Base-by-base conservation (phyloP, 2,329 filamentous ascomycete genomes). In the Polychaeton citri region DNA sequence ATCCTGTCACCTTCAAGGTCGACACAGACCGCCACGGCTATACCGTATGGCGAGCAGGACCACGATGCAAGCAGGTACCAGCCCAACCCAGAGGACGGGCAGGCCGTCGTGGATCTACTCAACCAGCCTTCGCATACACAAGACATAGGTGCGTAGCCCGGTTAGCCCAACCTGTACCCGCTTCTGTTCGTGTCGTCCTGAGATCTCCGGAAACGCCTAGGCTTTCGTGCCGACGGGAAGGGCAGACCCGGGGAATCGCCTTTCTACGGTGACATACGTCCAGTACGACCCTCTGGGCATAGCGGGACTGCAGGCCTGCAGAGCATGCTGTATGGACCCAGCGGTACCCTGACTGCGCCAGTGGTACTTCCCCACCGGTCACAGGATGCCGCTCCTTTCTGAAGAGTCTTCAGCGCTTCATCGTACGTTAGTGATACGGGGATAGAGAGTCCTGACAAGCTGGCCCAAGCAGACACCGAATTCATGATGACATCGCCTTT, bases 41-140 rank as follows among this genome's bases (percentile, higher is more conserved):
- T 52, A 8, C 46, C 50, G 15, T 34, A 32, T 10, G 28, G 40
- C 17, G 45, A 52, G 31, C 48, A 52, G 32, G 52, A 53, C 36
- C 43, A 44, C 17, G 51, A 54, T 37, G 21, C 40, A 12, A 43
- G 49, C 17, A 43, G 49, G 15, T 39, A 51, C 24, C 35, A 48
- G 16, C 42, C 43, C n/a, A 24, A 34, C 26, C 36, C 28, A 18
- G 26, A 37, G 5, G 55, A 58, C 24, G 55, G 55, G 6, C 50
- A 55, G 35, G 53, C 48, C 3, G 55, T 58, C 9, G 51, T 56
- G 10, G 44, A 53, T 42, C 41, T 57, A 24, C 43, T 58, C 9
- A 51, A 50, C 28, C 37, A 46, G 32, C 42, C 45, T 3, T 36
- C 33, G 10, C 35, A 45, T 16, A 38, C 33, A 8, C 42, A 43